These are phyloP conservation scores for Amylostereum chailletii DNA, from an alignment of 1,284 basidiomycete species.

Conservation along the genomic window DNA sequence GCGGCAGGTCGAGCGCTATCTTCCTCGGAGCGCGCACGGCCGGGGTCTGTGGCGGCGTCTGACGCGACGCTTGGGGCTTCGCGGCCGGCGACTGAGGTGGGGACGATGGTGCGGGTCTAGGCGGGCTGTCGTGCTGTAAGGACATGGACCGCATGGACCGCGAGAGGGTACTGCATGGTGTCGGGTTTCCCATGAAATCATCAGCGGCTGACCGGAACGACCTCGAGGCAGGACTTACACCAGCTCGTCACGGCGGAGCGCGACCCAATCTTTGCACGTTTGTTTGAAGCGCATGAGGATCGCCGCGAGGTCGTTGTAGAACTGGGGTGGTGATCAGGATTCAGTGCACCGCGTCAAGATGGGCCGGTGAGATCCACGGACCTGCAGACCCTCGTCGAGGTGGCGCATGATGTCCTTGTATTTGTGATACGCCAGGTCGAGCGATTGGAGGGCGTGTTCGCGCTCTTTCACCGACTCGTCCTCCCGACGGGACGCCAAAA, in stretches of 20 bases:
- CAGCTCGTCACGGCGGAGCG: slow-evolving; percentile 59
- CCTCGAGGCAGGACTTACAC: slow-evolving; percentile 17
- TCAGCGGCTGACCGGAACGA: background rate
- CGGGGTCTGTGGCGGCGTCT: background rate
- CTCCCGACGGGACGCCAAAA: slow-evolving; percentile 72
- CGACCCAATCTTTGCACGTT: slow-evolving; percentile 66
- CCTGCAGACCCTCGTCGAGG: slow-evolving; percentile 84
- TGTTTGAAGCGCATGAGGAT: slow-evolving; percentile 71
- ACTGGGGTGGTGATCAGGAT: slow-evolving; percentile 33
- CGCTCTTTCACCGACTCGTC: slow-evolving; percentile 76
- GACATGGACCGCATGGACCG: slow-evolving; percentile 16
- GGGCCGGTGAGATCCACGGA: slow-evolving; percentile 17
- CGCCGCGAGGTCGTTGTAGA: slow-evolving; percentile 74
- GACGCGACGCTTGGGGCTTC: no score
- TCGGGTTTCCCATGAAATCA: background rate
- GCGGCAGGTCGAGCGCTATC: slow-evolving; percentile 28
- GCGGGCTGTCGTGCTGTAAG: slow-evolving; percentile 7
- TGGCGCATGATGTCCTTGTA: slow-evolving; percentile 83
- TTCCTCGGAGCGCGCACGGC: slow-evolving; percentile 3
- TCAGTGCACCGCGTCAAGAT: background rate
- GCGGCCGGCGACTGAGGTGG: background rate
- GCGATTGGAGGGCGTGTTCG: slow-evolving; percentile 80
- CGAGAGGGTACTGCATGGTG: slow-evolving; percentile 14
- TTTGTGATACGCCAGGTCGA: slow-evolving; percentile 84
- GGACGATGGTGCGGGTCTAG: slow-evolving; percentile 2